Percentiles rank a stretch among this genome's conserved stretches.
Conservation (phyloP, 2,329 filamentous ascomycete species). For the Nemania sp. region DNA sequence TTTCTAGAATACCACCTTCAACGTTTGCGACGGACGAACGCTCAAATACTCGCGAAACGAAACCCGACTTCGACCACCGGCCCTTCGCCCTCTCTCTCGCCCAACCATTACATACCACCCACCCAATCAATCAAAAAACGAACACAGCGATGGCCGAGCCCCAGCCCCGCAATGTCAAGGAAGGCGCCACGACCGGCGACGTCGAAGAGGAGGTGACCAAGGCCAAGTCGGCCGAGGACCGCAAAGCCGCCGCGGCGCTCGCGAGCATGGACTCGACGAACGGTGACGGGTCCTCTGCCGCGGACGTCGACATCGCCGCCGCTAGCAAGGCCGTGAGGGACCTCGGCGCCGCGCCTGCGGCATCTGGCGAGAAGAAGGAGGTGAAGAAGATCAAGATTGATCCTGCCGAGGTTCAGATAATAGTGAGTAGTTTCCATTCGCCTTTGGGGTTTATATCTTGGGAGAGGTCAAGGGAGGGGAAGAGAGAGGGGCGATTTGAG, state of each 20-base stretch:
- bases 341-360: constrained; percentile 46
- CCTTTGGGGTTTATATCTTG: not conserved
- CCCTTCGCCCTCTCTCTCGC: not conserved
- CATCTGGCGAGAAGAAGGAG: constrained; percentile 49
- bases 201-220: constrained; percentile 59
- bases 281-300: constrained; percentile 50
- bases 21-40: not conserved
- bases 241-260: constrained; percentile 75
- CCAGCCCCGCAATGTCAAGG: constrained; percentile 61
- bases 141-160: constrained; percentile 59
- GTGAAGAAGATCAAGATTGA: constrained; percentile 74
- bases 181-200: constrained; percentile 64
- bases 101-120: not conserved
- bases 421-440: constrained; percentile 55
- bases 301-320: constrained; percentile 69
- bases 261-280: constrained; percentile 61
- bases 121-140: no score
- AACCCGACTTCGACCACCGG: not conserved
- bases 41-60: not conserved
- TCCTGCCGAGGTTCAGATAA: constrained; percentile 67
- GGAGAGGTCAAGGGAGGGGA: no score
- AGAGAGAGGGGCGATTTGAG: no score
- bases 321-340: constrained; percentile 73
- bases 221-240: constrained; percentile 73
- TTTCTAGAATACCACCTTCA: no score